Conservation (phyloP, 192 early-diverging fungal species). For the Backusella luteola region DNA sequence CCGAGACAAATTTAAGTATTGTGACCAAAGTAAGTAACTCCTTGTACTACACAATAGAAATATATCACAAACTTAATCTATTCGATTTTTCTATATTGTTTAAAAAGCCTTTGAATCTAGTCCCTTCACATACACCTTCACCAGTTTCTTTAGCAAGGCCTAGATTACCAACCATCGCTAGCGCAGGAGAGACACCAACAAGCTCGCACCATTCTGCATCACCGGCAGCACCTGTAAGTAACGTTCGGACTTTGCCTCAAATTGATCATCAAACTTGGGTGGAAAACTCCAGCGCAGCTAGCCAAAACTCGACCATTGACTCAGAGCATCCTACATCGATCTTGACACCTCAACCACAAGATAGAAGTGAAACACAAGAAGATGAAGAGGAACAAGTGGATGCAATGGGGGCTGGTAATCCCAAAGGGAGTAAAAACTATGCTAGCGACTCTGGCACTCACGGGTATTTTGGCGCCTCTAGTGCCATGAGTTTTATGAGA, state of each 20-base stretch:
- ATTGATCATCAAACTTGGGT: conserved; percentile 1
- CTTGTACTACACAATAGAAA: background rate
- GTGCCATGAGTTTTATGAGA: conserved; percentile 16
- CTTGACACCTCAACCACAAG: background rate
- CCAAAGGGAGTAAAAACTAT: background rate
- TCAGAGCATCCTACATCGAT: background rate
- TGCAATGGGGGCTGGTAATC: conserved; percentile 17
- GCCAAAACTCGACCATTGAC: background rate
- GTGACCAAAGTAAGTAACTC: background rate
- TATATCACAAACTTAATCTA: background rate
- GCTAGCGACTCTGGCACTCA: background rate
- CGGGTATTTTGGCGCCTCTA: conserved; percentile 12
- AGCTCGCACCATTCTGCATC: background rate
- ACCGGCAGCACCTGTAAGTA: background rate
- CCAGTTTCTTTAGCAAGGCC: background rate
- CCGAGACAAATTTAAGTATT: background rate
- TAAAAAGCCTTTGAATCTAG: background rate
- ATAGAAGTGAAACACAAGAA: background rate
- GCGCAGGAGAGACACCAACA: background rate
- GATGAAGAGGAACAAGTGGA: background rate
- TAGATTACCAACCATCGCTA: background rate
- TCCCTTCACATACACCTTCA: background rate
- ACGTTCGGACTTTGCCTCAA: background rate
- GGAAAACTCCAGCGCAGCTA: background rate
- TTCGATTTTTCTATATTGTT: background rate